phyloP scores from a whole-genome alignment of 495 filamentous ascomycete genomes.

The Lophium mytilinum region DNA sequence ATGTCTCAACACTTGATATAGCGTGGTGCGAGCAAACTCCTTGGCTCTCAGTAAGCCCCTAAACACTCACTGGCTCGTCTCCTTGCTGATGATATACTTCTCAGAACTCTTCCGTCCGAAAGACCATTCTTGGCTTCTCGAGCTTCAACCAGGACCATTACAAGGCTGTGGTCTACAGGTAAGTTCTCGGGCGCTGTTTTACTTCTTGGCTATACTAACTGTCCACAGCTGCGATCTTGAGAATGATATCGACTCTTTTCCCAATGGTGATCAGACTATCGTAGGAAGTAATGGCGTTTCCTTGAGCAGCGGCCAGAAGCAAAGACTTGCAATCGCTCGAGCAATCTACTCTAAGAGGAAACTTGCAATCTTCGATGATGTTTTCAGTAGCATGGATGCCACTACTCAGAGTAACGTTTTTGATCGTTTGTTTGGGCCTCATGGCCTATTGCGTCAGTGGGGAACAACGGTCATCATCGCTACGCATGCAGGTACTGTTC shows the following conservation, averaged over 20 bases:
- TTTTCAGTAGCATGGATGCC: conserved; percentile 33
- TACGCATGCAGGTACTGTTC: not conserved
- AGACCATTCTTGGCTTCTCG: too few species aligned
- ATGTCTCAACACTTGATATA: not conserved
- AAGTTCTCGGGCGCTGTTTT: too few species aligned
- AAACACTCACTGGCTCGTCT: too few species aligned
- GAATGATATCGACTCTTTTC: conserved; percentile 9
- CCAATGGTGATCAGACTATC: conserved; percentile 14
- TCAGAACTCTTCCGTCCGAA: too few species aligned
- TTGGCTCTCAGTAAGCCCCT: conserved; percentile 7
- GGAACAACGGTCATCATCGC: not conserved
- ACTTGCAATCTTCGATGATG: conserved; percentile 35
- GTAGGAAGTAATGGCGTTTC: conserved; percentile 22
- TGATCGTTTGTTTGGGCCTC: not conserved
- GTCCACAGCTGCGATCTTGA: not conserved
- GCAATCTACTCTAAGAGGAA: conserved; percentile 30
- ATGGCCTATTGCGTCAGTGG: not conserved
- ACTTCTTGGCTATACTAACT: too few species aligned
- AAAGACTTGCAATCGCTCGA: conserved; percentile 31
- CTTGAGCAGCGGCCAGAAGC: conserved; percentile 24
- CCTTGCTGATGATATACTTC: too few species aligned
- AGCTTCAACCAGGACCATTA: too few species aligned
- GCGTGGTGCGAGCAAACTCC: conserved; percentile 22
- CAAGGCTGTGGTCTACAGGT: too few species aligned
- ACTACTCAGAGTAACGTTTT: not conserved